A percentile compares a stretch with the other conserved stretches of the same genome.
Conservation (phyloP, 768 basidiomycete genomes). For the Naematelia aurantialba region DNA sequence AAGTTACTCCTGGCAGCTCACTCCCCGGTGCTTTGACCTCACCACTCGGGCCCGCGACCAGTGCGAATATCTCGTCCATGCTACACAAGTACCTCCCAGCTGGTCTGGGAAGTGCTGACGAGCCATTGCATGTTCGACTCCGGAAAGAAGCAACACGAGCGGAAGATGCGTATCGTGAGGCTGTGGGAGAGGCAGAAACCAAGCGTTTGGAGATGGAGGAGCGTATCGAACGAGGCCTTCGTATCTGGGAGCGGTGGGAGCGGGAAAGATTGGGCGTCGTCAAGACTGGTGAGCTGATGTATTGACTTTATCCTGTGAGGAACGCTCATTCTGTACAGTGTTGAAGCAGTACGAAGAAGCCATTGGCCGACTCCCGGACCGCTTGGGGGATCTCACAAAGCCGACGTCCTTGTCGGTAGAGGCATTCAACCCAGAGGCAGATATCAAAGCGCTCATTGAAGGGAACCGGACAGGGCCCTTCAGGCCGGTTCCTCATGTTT, state of each 20-base stretch:
- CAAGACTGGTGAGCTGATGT: constrained; percentile 65
- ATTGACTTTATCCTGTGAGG: neutral
- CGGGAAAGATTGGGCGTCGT: constrained; percentile 73
- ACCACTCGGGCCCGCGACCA: constrained; percentile 30
- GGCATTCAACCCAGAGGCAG: constrained; percentile 81
- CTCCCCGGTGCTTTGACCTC: constrained; percentile 13
- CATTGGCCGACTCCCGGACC: constrained; percentile 66
- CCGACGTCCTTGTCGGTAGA: constrained; percentile 71
- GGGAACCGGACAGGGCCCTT: constrained; percentile 91
- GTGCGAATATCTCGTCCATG: constrained; percentile 34
- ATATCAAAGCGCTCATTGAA: constrained; percentile 69
- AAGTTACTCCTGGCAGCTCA: constrained; percentile 18
- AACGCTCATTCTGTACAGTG: constrained; percentile 54
- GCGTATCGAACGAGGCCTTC: constrained; percentile 75
- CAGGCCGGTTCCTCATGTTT: constrained; percentile 76
- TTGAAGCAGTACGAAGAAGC: constrained; percentile 83
- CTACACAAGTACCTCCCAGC: constrained; percentile 28
- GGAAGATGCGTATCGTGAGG: constrained; percentile 71
- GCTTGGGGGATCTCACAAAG: constrained; percentile 63
- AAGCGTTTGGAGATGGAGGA: constrained; percentile 84
- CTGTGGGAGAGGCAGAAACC: constrained; percentile 75
- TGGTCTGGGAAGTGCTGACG: constrained; percentile 51
- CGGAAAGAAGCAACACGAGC: constrained; percentile 76
- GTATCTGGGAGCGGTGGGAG: constrained; percentile 79
- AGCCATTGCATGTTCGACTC: constrained; percentile 67